phyloP scores from a whole-genome alignment of 1,284 basidiomycete species.

The Microbotryomycetes sp. region DNA sequence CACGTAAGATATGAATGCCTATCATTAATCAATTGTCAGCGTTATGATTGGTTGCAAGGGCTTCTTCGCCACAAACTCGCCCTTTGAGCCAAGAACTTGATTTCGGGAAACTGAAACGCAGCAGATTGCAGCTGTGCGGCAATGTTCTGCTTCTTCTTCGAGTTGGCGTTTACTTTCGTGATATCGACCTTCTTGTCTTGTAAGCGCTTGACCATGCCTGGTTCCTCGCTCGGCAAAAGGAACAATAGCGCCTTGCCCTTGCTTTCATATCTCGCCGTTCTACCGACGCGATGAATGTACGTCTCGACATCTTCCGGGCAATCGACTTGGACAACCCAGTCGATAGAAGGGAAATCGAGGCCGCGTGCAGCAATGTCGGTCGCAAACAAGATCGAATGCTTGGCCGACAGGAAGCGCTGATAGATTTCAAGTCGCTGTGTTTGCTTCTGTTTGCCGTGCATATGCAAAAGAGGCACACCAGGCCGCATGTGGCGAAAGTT shows the following conservation, averaged over 20 bases:
- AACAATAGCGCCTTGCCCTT: slow-evolving; percentile 81
- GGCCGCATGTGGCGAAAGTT: slow-evolving; percentile 93
- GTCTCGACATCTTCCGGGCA: slow-evolving; percentile 97
- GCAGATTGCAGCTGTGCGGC: slow-evolving; percentile 85
- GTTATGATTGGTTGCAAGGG: too few species aligned
- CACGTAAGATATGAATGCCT: slow-evolving; percentile 96
- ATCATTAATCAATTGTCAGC: slow-evolving; percentile 3
- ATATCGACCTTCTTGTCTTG: slow-evolving; percentile 60
- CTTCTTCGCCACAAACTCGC: slow-evolving; percentile 47
- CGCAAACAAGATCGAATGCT: slow-evolving; percentile 76
- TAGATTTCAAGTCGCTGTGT: slow-evolving; percentile 75
- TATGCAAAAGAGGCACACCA: slow-evolving; percentile 78
- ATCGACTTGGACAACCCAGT: slow-evolving; percentile 98
- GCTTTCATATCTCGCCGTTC: slow-evolving; percentile 88
- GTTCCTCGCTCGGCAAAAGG: slow-evolving; percentile 81
- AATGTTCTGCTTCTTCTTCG: slow-evolving; percentile 79
- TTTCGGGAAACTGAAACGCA: slow-evolving; percentile 90
- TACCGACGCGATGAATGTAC: slow-evolving; percentile 93
- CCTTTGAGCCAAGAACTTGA: slow-evolving; percentile 92
- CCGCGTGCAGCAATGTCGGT: slow-evolving; percentile 98
- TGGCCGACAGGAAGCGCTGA: slow-evolving; percentile 67
- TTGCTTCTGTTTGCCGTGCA: slow-evolving; percentile 98
- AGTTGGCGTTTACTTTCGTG: slow-evolving; percentile 75
- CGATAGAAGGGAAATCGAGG: slow-evolving; percentile 91
- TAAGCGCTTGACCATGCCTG: slow-evolving; percentile 71